A percentile compares a stretch with the other conserved stretches of the same genome.
Evolutionary conservation across 192 early-diverging fungal genomes (phyloP).

Genomic region (Backusella tarrabulga): DNA sequence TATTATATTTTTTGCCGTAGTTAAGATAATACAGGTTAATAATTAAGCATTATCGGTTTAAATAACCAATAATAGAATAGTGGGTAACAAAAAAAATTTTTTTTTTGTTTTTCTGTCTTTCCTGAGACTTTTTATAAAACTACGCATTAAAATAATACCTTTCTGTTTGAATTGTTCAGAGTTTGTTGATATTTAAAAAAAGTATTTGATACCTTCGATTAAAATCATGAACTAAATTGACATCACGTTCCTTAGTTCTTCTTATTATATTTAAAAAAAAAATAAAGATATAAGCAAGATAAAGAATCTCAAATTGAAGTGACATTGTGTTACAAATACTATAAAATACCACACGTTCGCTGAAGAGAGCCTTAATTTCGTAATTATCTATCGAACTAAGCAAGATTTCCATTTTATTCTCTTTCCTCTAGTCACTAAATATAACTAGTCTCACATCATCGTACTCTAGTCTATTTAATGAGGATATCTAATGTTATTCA

Average conservation of each 20-base stretch:
- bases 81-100: neutral
- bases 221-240: neutral
- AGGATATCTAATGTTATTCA: too few species aligned
- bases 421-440: too few species aligned
- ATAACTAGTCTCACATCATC: too few species aligned
- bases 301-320: neutral
- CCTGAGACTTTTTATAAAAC: neutral
- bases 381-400: neutral
- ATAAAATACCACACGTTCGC: neutral
- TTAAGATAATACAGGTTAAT: neutral
- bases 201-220: neutral
- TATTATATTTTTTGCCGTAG: neutral
- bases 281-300: neutral
- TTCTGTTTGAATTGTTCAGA: neutral
- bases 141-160: neutral
- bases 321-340: neutral
- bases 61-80: constrained; percentile 1
- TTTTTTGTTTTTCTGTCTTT: neutral
- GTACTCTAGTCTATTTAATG: too few species aligned
- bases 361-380: neutral
- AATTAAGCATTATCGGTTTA: neutral
- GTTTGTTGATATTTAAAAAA: neutral
- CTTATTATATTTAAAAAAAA: neutral
- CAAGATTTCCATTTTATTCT: neutral
- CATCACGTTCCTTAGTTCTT: neutral